Base-by-base conservation (phyloP, 2,329 filamentous ascomycete species). In the Bertia moriformis region DNA sequence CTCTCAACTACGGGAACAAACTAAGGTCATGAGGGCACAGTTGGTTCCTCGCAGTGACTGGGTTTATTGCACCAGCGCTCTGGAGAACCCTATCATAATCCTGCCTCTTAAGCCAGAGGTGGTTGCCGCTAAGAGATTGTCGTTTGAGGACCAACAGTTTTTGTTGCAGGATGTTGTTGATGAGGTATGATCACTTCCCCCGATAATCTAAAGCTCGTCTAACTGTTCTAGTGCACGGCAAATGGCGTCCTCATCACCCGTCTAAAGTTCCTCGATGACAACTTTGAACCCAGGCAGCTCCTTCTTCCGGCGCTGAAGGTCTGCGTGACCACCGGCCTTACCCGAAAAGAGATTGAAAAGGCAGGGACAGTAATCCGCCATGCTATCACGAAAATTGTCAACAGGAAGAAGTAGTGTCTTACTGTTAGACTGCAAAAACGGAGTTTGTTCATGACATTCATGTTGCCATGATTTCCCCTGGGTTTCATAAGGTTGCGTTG, bases 301-400 rank as follows among this genome's bases (percentile, higher is more conserved):
- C 69, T 79, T n/a, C 69, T 73, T 48, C 85, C 91, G 7, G 85
- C 86, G 1, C 69, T 98, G 44, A 95, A 96, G 62, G 74, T 96
- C 12, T 96, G 89, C 54, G 68, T 95, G 40, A 94, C 88, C 0
- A 83, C 75, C 4, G 91, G 83, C 1, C 64, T 98, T 44, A 83
- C 83, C 18, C 93, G 83, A 66, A 95, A 93, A 64, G 91, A 98
- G 58, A 83, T 88, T 40, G 93, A 98, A 63, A 94, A 93, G 66
- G 86, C 91, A 1, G 91, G 88, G 13, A 77, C 80, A 4, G 78
- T 74, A 7, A 88, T 98, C 48, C 71, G 89, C 43, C 88, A 95
- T 61, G 89, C 91, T 13, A 84, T 96, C 47, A 93, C 88, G 39
- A 95, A 94, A 63, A 77, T 96, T 44, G 77, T 98, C 69, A 71